Percentiles rank a stretch among this genome's conserved stretches.
phyloP scores from a whole-genome alignment of 345 rosid species.

The Conringia planisiliqua region DNA sequence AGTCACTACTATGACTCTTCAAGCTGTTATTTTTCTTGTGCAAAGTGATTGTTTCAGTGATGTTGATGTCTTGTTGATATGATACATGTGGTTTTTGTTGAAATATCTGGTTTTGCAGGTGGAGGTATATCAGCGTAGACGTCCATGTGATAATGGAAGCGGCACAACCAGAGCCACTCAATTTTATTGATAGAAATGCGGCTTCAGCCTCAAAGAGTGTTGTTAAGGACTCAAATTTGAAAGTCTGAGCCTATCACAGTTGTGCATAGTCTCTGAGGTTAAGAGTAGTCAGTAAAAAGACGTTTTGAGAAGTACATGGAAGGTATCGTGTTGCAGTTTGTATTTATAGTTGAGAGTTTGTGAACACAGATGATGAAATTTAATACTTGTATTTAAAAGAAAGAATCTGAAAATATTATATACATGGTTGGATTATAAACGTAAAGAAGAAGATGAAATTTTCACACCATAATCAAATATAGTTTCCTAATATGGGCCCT shows the following conservation, averaged over 20 bases:
- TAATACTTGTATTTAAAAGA: not conserved
- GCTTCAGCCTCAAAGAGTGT: slow-evolving; percentile 21
- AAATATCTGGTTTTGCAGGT: no score
- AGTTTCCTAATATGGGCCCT: not conserved
- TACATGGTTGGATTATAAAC: not conserved
- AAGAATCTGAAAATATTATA: not conserved
- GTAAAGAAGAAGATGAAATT: not conserved
- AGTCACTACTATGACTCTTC: no score
- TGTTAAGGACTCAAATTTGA: no score
- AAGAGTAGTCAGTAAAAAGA: not conserved
- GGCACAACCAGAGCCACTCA: slow-evolving; percentile 65
- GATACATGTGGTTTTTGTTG: no score
- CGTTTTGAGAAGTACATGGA: not conserved
- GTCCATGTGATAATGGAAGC: slow-evolving; percentile 74
- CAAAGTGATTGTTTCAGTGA: no score
- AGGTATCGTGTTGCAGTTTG: not conserved
- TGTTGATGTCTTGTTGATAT: no score
- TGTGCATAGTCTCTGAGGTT: not conserved
- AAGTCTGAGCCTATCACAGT: no score
- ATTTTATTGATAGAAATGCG: slow-evolving; percentile 25
- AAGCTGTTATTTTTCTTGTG: no score
- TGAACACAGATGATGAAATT: not conserved
- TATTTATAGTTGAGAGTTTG: not conserved
- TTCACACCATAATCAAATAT: not conserved
- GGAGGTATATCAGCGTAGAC: no score